These are phyloP conservation scores for Yamadazyma spencermartinsiae DNA, from an alignment of 1,139 yeast genomes.

Conservation along the genomic window DNA sequence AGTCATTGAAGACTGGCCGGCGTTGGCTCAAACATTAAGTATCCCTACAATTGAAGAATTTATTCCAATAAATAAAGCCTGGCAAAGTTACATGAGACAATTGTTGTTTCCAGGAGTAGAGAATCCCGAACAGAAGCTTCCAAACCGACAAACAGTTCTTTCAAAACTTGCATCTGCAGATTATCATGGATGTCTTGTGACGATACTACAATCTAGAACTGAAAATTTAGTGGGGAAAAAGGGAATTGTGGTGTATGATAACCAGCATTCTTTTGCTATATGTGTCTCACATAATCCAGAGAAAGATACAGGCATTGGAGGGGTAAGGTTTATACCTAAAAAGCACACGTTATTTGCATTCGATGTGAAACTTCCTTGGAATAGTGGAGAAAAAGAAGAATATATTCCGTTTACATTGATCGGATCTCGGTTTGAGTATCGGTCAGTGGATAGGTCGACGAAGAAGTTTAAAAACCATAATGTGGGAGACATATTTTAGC, in stretches of 20 bases:
- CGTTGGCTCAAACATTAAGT: conserved; percentile 31
- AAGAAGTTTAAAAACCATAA: conserved; percentile 81
- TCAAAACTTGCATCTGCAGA: conserved; percentile 77
- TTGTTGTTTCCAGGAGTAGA: conserved; percentile 41
- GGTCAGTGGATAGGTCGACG: conserved; percentile 81
- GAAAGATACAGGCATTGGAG: conserved; percentile 45
- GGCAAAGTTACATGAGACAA: conserved; percentile 62
- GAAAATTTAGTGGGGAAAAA: conserved; percentile 58
- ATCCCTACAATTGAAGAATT: conserved; percentile 59
- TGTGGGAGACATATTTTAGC: conserved; percentile 53
- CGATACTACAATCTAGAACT: conserved; percentile 61
- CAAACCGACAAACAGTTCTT: conserved; percentile 35
- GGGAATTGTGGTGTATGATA: conserved; percentile 89
- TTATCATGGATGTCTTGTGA: conserved; percentile 71
- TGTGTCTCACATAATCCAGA: conserved; percentile 48
- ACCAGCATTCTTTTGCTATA: conserved; percentile 72
- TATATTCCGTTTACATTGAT: conserved; percentile 62
- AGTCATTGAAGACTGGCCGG: conserved; percentile 22
- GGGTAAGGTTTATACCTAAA: conserved; percentile 58
- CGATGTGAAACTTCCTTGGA: conserved; percentile 41
- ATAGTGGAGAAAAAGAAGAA: conserved; percentile 23
- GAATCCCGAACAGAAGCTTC: conserved; percentile 17
- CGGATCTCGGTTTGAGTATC: conserved; percentile 76
- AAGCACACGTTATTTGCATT: conserved; percentile 59
- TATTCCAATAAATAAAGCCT: conserved; percentile 50